phyloP scores from a whole-genome alignment of 345 rosid species.

The Arabis alpina region DNA sequence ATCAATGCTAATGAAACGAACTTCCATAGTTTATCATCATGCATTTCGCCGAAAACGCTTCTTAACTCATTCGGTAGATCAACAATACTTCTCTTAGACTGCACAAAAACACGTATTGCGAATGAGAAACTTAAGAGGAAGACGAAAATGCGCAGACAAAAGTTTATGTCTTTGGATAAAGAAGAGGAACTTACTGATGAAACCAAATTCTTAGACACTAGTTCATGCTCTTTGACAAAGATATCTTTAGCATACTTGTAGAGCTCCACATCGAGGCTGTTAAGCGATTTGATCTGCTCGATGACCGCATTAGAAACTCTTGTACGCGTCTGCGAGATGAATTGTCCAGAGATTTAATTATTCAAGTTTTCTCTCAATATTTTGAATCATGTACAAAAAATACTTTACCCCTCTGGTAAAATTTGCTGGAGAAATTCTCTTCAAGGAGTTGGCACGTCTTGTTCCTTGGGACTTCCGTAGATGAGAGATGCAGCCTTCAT shows the following conservation, averaged over 20 bases:
- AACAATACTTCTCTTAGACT: conserved; percentile 36
- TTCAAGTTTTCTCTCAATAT: conserved; percentile 15
- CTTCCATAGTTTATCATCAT: conserved; percentile 48
- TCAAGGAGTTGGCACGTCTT: conserved; percentile 70
- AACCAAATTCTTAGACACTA: conserved; percentile 33
- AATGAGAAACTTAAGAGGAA: conserved; percentile 11
- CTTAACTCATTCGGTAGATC: conserved; percentile 54
- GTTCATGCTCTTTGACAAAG: conserved; percentile 64
- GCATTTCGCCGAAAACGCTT: conserved; percentile 44
- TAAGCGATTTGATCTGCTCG: conserved; percentile 70
- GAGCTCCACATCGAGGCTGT: conserved; percentile 80
- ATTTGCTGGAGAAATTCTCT: conserved; percentile 84
- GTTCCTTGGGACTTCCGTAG: conserved; percentile 64
- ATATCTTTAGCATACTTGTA: conserved; percentile 76
- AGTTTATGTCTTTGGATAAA: not conserved
- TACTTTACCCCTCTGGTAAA: conserved; percentile 75
- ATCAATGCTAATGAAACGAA: conserved; percentile 45
- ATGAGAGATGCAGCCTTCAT: conserved; percentile 69
- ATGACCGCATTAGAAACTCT: conserved; percentile 59
- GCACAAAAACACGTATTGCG: conserved; percentile 4
- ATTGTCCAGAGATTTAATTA: conserved; percentile 11
- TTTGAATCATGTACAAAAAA: not conserved
- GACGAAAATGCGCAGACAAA: not conserved
- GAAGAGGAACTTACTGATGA: conserved; percentile 30
- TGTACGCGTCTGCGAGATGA: conserved; percentile 64